Conservation (phyloP, 352 stramenopile genomes). For the Phytopythium ostracodes region DNA sequence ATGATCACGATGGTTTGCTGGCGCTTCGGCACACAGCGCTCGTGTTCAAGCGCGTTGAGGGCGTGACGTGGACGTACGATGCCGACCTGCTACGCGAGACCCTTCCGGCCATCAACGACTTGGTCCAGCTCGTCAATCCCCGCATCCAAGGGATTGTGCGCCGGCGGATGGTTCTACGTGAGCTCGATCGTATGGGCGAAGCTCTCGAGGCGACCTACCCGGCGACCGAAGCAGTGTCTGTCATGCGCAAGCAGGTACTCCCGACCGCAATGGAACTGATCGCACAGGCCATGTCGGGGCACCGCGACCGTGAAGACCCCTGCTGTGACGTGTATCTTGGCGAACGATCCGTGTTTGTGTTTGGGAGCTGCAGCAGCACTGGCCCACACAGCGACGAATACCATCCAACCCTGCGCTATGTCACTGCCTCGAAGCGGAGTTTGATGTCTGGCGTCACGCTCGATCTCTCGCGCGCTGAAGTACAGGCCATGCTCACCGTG, state of each 20-base stretch:
- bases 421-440: slow-evolving; percentile 39
- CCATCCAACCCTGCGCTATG: slow-evolving; percentile 18
- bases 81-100: slow-evolving; percentile 45
- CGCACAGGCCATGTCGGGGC: slow-evolving; percentile 19
- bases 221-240: neutral
- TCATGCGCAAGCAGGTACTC: slow-evolving; percentile 16
- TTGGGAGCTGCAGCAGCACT: neutral
- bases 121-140: slow-evolving; percentile 41
- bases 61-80: slow-evolving; percentile 54
- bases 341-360: slow-evolving; percentile 16
- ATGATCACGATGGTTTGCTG: slow-evolving; percentile 2
- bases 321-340: slow-evolving; percentile 52
- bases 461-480: slow-evolving; percentile 17
- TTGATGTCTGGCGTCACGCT: slow-evolving; percentile 42
- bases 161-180: slow-evolving; percentile 20
- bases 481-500: slow-evolving; percentile 32
- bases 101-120: slow-evolving; percentile 34
- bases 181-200: slow-evolving; percentile 18
- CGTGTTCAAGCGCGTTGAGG: slow-evolving; percentile 40
- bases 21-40: slow-evolving; percentile 24
- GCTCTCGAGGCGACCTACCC: slow-evolving; percentile 8
- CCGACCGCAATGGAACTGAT: slow-evolving; percentile 27
- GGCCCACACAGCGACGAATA: slow-evolving; percentile 1
- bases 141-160: slow-evolving; percentile 44
- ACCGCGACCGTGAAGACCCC: neutral